Evolutionary conservation across 2,329 filamentous ascomycete species (phyloP).

Genomic region (Colletotrichum tanaceti): DNA sequence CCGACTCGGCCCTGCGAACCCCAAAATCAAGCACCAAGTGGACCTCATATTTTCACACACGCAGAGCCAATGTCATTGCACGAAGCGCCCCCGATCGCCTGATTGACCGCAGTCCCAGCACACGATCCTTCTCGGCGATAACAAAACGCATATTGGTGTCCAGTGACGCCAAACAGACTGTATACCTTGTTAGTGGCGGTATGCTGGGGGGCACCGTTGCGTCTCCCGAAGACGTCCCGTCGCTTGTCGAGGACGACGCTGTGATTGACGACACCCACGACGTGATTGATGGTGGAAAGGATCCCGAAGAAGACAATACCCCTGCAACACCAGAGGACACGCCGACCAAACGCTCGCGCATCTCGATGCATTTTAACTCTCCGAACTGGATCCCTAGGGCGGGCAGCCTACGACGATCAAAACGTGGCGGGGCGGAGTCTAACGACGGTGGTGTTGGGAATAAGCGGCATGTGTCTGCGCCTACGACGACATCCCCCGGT

Average conservation of each 20-base stretch:
- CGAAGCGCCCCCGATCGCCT: constrained; percentile 46
- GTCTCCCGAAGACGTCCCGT: constrained; percentile 21
- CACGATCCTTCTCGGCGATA: constrained; percentile 37
- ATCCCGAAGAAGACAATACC: constrained; percentile 24
- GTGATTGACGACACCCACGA: constrained; percentile 19
- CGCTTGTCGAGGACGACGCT: constrained; percentile 2
- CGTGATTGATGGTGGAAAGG: constrained; percentile 10
- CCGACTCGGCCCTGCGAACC: constrained; percentile 14
- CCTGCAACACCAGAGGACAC: constrained; percentile 51
- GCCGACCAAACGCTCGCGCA: constrained; percentile 58
- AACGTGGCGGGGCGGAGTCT: constrained; percentile 59
- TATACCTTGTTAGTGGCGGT: constrained; percentile 33
- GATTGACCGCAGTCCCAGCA: constrained; percentile 46
- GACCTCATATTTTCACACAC: constrained; percentile 69
- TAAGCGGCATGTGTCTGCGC: constrained; percentile 66
- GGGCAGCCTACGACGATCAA: constrained; percentile 67
- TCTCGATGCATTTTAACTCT: constrained; percentile 70
- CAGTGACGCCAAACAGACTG: constrained; percentile 47
- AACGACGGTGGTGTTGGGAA: constrained; percentile 53
- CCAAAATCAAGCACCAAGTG: constrained; percentile 51
- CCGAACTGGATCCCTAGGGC: constrained; percentile 68
- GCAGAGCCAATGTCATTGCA: constrained; percentile 46
- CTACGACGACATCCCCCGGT: constrained; percentile 51
- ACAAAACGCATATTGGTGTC: constrained; percentile 46
- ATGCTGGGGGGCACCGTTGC: constrained; percentile 37